Percentiles rank a stretch among this genome's conserved stretches.
Conservation (phyloP, 148 eudicot genomes). For the Rhododendron vialii region DNA sequence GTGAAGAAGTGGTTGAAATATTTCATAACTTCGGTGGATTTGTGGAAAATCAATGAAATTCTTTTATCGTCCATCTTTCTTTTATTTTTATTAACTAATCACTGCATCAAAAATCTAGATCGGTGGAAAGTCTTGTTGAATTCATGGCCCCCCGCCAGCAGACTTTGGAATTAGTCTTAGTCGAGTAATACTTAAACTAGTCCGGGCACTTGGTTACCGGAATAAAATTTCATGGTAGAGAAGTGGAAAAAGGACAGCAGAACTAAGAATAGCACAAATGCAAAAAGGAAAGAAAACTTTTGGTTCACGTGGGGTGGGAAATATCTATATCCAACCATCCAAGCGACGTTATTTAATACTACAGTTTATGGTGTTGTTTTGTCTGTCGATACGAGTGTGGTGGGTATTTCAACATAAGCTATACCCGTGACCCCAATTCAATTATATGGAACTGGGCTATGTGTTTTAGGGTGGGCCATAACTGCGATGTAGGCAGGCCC, state of each 20-base stretch:
- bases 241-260: background rate
- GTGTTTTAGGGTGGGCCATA: constrained; percentile 23
- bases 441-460: constrained; percentile 32
- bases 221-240: background rate
- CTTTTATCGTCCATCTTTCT: background rate
- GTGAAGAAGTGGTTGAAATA: background rate
- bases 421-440: constrained; percentile 36
- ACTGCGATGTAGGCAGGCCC: constrained; percentile 12
- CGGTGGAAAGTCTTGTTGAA: background rate
- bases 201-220: background rate
- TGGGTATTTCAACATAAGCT: background rate
- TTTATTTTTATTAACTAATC: background rate
- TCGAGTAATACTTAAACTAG: background rate
- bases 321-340: background rate
- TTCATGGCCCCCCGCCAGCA: background rate
- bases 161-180: too few relatives aligned
- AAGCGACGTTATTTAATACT: background rate
- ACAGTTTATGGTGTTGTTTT: background rate
- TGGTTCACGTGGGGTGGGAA: constrained; percentile 11
- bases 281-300: background rate
- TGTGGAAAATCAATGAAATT: background rate
- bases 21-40: background rate
- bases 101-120: background rate
- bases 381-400: background rate
- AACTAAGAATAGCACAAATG: background rate